Evolutionary conservation across 2,329 filamentous ascomycete genomes (phyloP).

Genomic region (Stemphylium vesicarium): DNA sequence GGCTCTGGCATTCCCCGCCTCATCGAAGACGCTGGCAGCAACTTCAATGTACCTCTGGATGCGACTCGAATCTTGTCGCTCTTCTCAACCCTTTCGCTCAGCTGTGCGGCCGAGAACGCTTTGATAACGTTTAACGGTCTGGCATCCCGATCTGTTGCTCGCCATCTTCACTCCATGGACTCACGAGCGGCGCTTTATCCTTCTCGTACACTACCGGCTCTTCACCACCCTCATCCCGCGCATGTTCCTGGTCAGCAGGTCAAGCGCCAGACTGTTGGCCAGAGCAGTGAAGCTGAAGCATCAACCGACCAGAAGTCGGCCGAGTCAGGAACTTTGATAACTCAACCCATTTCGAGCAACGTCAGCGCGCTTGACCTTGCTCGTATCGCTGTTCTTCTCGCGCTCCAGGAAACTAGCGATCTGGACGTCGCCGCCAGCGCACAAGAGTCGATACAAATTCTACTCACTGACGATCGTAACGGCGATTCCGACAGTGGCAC

Average conservation of each 20-base stretch:
- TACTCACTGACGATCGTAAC: constrained; percentile 41
- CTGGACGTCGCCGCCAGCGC: constrained; percentile 51
- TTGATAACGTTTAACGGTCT: constrained; percentile 79
- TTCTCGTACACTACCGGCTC: constrained; percentile 30
- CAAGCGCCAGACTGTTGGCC: constrained; percentile 40
- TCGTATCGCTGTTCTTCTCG: constrained; percentile 53
- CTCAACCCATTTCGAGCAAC: constrained; percentile 44
- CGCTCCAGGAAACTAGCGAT: constrained; percentile 51
- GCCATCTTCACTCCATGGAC: constrained; percentile 26
- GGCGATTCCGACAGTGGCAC: constrained; percentile 31
- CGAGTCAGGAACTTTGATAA: constrained; percentile 24
- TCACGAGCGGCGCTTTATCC: constrained; percentile 26
- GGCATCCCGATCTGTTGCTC: constrained; percentile 36
- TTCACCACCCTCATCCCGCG: constrained; percentile 32
- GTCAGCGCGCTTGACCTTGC: constrained; percentile 54
- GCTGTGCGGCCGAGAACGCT: constrained; percentile 84
- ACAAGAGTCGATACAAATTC: constrained; percentile 51
- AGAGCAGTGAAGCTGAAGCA: constrained; percentile 39
- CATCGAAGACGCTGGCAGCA: constrained; percentile 66
- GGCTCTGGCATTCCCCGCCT: constrained; percentile 80
- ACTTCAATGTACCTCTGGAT: constrained; percentile 79
- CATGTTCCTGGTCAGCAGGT: constrained; percentile 12
- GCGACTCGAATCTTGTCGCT: constrained; percentile 72
- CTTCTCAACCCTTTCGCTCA: constrained; percentile 76
- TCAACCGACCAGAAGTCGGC: constrained; percentile 24